Evolutionary conservation across 768 basidiomycete species (phyloP), one percentile per base, ranked within the genome.

Genomic region (Phlebiopsis flavidoalba): DNA sequence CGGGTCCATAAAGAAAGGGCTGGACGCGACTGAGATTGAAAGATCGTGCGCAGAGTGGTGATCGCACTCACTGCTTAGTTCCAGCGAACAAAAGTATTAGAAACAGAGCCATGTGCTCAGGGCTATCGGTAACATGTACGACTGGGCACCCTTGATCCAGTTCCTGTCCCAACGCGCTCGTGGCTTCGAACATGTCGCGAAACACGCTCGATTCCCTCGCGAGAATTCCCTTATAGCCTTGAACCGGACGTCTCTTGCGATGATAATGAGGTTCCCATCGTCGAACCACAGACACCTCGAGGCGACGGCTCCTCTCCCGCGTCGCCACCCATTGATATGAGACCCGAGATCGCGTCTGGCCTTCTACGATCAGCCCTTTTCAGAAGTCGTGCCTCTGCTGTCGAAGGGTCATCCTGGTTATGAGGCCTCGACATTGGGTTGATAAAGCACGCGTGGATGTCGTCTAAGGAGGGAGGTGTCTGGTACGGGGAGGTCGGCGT

Each of bases 221-320:
- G 46, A 68, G 65, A n/a, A 68, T 55, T 17, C 67, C 67, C 12
- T 61, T 63, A 61, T 68, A 65, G 66, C 53, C 15, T 63, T 63
- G 55, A 67, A 67, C 15, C 58, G 57, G 5, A 40, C 19, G 19
- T 56, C 56, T 45, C 61, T 50, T 36, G 60, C 60, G 11, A 68
- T 61, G 37, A 68, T 48, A 55, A 68, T 60, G n/a, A 31, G 26
- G 62, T 66, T 66, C 14, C 67, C 67, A 59, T 68, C 67, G 0
- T 68, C 67, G 48, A 64, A 68, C 65, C 65, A 68, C 26, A 68
- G 61, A 15, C n/a, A n/a, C 65, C 63, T 31, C 26, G 2, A 31
- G 3, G 26, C 26, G 6, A 6, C 26, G 26, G 26, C 26, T 31
- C 3, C 26, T 31, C 26, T 31, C 26, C 26, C 26, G 26, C 6